phyloP scores from a whole-genome alignment of 1,284 basidiomycete species.

The Cutaneotrichosporon sp. region DNA sequence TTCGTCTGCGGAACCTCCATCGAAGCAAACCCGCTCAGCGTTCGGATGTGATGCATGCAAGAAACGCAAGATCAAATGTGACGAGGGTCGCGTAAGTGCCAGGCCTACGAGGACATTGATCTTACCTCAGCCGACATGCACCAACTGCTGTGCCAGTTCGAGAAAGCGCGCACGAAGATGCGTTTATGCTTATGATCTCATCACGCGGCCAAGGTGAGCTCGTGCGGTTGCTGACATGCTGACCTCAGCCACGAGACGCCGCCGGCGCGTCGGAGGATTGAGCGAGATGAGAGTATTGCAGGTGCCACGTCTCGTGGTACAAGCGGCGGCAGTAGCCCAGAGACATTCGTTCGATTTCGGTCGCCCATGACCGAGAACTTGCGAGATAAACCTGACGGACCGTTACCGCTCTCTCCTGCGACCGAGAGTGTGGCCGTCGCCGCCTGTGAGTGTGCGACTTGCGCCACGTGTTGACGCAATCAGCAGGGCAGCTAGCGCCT shows the following conservation, averaged over 20 bases:
- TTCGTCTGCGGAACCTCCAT: too few relatives aligned
- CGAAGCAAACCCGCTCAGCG: conserved; percentile 8
- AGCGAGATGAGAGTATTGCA: neutral
- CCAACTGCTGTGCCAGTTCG: conserved; percentile 12
- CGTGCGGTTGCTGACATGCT: neutral
- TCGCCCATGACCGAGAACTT: too few relatives aligned
- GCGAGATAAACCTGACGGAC: too few relatives aligned
- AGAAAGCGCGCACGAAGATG: conserved; percentile 10
- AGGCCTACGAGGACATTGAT: neutral
- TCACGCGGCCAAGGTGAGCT: neutral
- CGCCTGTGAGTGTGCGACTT: too few relatives aligned
- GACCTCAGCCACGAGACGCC: neutral
- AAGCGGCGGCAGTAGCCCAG: too few relatives aligned
- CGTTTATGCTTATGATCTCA: conserved; percentile 12
- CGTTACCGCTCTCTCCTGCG: too few relatives aligned
- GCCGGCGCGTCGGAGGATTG: neutral
- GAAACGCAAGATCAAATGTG: conserved; percentile 17
- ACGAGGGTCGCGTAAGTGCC: conserved; percentile 9
- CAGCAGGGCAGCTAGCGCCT: neutral
- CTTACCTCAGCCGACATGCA: conserved; percentile 9
- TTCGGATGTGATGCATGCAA: conserved; percentile 16
- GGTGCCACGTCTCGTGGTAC: neutral
- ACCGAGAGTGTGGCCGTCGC: too few relatives aligned
- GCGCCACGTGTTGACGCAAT: neutral
- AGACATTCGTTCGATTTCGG: too few relatives aligned